Conservation (phyloP, 2,329 filamentous ascomycete genomes). For the Pseudogymnoascus sp. region DNA sequence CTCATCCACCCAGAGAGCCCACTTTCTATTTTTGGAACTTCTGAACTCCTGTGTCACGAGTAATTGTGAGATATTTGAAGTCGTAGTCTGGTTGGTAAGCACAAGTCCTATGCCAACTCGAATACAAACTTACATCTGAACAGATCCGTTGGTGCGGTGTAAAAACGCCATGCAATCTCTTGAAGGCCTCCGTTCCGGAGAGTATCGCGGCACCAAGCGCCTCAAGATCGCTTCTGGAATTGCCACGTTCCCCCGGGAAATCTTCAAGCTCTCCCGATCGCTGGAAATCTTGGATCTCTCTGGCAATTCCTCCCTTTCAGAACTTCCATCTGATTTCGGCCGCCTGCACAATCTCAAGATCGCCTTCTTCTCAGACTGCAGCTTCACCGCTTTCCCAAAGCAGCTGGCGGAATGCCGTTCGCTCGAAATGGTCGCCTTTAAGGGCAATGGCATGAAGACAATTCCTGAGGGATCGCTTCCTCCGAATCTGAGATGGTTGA, state of each 20-base stretch:
- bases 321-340: constrained; percentile 33
- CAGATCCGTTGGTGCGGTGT: background rate
- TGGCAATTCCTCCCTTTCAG: constrained; percentile 34
- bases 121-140: constrained; percentile 1
- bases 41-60: background rate
- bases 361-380: constrained; percentile 40
- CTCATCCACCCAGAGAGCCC: background rate
- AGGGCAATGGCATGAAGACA: constrained; percentile 36
- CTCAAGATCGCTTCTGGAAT: constrained; percentile 24
- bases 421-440: constrained; percentile 44
- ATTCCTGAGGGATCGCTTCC: constrained; percentile 38
- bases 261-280: constrained; percentile 34
- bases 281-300: constrained; percentile 43
- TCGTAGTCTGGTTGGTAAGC: background rate
- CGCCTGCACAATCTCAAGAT: constrained; percentile 38
- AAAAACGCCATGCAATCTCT: constrained; percentile 13
- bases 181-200: constrained; percentile 15
- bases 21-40: background rate
- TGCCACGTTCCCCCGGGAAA: constrained; percentile 32
- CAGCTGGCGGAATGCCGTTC: constrained; percentile 35
- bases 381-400: constrained; percentile 36
- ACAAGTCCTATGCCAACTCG: background rate
- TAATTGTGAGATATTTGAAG: constrained; percentile 2
- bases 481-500: constrained; percentile 38
- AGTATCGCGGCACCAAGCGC: constrained; percentile 22